Evolutionary conservation across 495 filamentous ascomycete genomes (phyloP).

Genomic region (Pseudomonodictys pantanalensis): DNA sequence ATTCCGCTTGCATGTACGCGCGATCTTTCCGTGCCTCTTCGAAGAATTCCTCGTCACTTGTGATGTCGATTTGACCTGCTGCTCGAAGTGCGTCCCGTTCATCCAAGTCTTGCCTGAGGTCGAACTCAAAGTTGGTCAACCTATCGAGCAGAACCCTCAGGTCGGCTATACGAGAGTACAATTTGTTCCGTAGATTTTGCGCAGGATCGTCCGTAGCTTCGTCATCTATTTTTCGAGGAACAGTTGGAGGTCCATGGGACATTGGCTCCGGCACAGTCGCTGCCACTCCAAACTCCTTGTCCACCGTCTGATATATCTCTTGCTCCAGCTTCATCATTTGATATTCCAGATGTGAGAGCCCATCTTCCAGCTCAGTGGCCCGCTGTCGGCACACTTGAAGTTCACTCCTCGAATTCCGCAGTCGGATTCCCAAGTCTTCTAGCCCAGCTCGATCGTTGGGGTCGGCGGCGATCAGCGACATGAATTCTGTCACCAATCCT

Average conservation of each 20-base stretch:
- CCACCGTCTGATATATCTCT: conserved; percentile 3
- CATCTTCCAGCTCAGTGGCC: neutral
- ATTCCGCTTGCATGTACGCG: neutral
- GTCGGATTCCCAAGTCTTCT: neutral
- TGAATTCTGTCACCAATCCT: neutral
- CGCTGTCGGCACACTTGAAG: neutral
- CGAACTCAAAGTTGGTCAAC: neutral
- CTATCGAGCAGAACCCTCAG: neutral
- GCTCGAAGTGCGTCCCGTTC: conserved; percentile 6
- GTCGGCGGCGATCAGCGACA: neutral
- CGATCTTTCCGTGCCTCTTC: neutral
- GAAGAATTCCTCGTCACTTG: conserved; percentile 9
- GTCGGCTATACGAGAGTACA: conserved; percentile 19
- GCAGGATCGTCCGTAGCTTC: neutral
- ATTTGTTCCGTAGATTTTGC: neutral
- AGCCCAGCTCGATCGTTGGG: neutral
- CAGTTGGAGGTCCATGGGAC: neutral
- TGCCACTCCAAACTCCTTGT: neutral
- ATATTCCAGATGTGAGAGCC: conserved; percentile 7
- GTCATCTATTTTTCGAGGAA: neutral
- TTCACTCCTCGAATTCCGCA: neutral
- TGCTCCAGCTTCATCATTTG: conserved; percentile 1
- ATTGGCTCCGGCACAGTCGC: neutral
- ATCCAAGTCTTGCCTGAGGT: conserved; percentile 1
- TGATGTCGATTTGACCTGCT: neutral